Evolutionary conservation across 1,284 basidiomycete species (phyloP).

Genomic region (Cutaneotrichosporon spelunceum): DNA sequence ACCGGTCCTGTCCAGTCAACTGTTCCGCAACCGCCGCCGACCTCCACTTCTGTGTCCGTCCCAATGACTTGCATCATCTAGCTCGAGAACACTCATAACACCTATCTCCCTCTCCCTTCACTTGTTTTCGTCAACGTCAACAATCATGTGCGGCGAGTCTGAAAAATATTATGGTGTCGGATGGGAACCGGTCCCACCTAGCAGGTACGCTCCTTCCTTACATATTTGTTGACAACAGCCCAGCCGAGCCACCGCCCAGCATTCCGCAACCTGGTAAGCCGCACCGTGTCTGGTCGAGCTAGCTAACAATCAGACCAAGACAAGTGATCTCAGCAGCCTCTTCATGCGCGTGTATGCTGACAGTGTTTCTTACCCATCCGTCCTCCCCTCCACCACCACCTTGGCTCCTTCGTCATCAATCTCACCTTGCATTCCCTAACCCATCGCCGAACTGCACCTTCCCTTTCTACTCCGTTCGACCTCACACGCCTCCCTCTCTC

Average conservation of each 20-base stretch:
- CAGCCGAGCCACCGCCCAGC: constrained; percentile 31
- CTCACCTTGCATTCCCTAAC: neutral
- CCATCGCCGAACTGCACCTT: neutral
- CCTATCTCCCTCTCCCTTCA: too few species aligned
- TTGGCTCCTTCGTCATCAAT: neutral
- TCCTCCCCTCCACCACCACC: neutral
- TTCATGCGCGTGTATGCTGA: neutral
- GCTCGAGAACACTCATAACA: neutral
- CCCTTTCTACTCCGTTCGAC: neutral
- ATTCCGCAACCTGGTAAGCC: constrained; percentile 27
- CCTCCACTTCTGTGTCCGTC: neutral
- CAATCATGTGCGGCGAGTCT: neutral
- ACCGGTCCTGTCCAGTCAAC: neutral
- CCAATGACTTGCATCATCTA: neutral
- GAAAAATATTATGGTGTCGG: neutral
- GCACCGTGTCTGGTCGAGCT: neutral
- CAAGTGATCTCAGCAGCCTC: constrained; percentile 8
- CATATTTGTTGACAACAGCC: constrained; percentile 12
- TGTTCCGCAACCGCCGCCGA: neutral
- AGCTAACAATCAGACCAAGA: constrained; percentile 9
- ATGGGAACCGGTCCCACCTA: neutral
- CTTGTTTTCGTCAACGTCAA: neutral
- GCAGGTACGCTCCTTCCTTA: neutral
- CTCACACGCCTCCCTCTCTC: neutral
- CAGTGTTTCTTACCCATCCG: neutral